Percentiles rank a stretch among this genome's conserved stretches.
These are phyloP conservation scores for Malbranchea zuffiana DNA, from an alignment of 2,329 filamentous ascomycete species.

Conservation along the genomic window DNA sequence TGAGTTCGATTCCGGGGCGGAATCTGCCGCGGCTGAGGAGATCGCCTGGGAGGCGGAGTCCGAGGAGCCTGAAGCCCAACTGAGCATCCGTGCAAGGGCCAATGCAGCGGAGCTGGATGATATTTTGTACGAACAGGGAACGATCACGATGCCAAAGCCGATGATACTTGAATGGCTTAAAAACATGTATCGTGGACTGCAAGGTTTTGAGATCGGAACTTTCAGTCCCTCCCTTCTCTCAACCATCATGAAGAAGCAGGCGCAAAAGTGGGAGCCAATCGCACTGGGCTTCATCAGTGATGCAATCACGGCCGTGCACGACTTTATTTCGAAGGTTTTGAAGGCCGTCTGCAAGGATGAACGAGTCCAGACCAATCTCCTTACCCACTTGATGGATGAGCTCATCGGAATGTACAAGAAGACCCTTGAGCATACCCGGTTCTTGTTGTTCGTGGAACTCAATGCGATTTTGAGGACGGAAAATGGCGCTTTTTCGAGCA, in stretches of 20 bases:
- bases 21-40: not conserved
- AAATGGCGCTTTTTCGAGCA: slow-evolving; percentile 43
- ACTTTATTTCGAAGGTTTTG: slow-evolving; percentile 41
- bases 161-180: slow-evolving; percentile 39
- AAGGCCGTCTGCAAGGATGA: slow-evolving; percentile 35
- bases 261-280: slow-evolving; percentile 43
- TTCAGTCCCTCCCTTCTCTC: slow-evolving; percentile 26
- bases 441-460: slow-evolving; percentile 45
- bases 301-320: slow-evolving; percentile 42
- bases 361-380: slow-evolving; percentile 35
- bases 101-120: slow-evolving; percentile 14
- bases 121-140: slow-evolving; percentile 12
- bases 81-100: not conserved
- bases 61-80: not conserved
- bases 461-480: slow-evolving; percentile 38
- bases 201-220: slow-evolving; percentile 47
- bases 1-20: slow-evolving; percentile 9
- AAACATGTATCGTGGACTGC: slow-evolving; percentile 33
- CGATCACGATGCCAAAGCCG: slow-evolving; percentile 11
- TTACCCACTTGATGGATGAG: slow-evolving; percentile 35
- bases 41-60: not conserved
- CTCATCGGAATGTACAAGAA: slow-evolving; percentile 37
- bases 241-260: slow-evolving; percentile 43
- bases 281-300: slow-evolving; percentile 42
- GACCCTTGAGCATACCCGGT: slow-evolving; percentile 41